A percentile compares a stretch with the other conserved stretches of the same genome.
These are phyloP conservation scores for Petasospora fabianii DNA, from an alignment of 1,139 yeast species.

Conservation along the genomic window DNA sequence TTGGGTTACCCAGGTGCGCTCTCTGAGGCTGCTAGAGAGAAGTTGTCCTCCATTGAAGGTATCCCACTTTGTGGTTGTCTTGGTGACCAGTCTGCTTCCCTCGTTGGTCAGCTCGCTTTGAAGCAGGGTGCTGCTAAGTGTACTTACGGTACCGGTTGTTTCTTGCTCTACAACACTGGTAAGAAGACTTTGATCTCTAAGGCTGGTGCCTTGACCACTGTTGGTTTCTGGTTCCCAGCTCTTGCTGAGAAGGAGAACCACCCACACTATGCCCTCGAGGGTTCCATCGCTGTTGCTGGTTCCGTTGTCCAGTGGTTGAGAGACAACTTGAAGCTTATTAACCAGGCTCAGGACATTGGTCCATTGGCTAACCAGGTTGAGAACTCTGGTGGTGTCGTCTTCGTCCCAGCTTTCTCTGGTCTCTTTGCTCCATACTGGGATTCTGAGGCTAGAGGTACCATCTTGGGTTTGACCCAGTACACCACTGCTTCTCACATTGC, in stretches of 20 bases:
- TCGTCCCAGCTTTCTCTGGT: conserved; percentile 94
- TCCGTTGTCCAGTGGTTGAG: conserved; percentile 93
- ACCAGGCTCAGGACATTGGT: conserved; percentile 82
- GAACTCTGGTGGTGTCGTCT: conserved; percentile 87
- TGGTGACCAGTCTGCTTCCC: conserved; percentile 93
- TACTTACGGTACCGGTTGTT: conserved; percentile 98
- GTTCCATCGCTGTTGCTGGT: conserved; percentile 96
- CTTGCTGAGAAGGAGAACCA: conserved; percentile 46
- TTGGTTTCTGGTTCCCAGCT: conserved; percentile 85
- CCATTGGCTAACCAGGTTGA: conserved; percentile 81
- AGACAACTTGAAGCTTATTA: conserved; percentile 81
- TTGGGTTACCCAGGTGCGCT: conserved; percentile 50
- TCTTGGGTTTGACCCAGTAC: conserved; percentile 88
- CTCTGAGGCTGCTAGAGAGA: conserved; percentile 43
- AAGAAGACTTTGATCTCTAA: conserved; percentile 56
- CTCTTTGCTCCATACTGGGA: conserved; percentile 97
- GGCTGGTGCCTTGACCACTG: conserved; percentile 84
- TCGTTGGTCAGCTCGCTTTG: conserved; percentile 90
- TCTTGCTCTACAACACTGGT: conserved; percentile 87
- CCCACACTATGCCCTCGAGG: conserved; percentile 91
- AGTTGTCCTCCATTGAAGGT: conserved; percentile 39
- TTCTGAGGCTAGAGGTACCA: conserved; percentile 87
- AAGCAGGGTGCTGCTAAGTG: conserved; percentile 85
- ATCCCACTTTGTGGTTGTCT: conserved; percentile 86
- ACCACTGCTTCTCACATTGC: conserved; percentile 86